Evolutionary conservation across 2,329 filamentous ascomycete genomes (phyloP).

Genomic region (Lasiodiplodia sp.): DNA sequence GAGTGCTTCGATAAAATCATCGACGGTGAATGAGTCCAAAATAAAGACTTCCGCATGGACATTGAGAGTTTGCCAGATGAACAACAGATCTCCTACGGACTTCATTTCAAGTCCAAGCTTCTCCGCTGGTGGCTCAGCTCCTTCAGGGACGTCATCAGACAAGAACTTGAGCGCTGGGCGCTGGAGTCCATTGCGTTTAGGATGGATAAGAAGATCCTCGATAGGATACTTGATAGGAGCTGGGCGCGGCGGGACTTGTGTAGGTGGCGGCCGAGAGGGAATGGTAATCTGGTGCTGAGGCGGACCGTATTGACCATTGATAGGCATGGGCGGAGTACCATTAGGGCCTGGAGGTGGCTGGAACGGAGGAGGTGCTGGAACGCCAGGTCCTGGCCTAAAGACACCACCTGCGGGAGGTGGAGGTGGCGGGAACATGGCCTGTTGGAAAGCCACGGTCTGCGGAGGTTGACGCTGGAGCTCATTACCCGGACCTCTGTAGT

Average conservation of each 20-base stretch:
- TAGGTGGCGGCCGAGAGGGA: slow-evolving; percentile 12
- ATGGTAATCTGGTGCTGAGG: slow-evolving; percentile 18
- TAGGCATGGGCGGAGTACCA: slow-evolving; percentile 2
- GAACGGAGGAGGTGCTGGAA: slow-evolving; percentile 19
- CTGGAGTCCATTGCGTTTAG: slow-evolving; percentile 66
- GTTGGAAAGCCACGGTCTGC: slow-evolving; percentile 19
- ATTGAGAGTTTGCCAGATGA: slow-evolving; percentile 96
- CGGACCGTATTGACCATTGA: slow-evolving; percentile 24
- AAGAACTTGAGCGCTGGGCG: slow-evolving; percentile 82
- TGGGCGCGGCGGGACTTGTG: slow-evolving; percentile 56
- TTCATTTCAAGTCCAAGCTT: slow-evolving; percentile 73
- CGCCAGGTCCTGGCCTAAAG: slow-evolving; percentile 22
- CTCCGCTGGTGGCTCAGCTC: slow-evolving; percentile 48
- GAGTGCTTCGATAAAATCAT: slow-evolving; percentile 92
- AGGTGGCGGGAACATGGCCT: slow-evolving; percentile 6
- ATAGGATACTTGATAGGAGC: slow-evolving; percentile 89
- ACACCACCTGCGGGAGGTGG: slow-evolving; percentile 1
- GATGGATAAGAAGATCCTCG: slow-evolving; percentile 85
- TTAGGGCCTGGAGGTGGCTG: slow-evolving; percentile 5
- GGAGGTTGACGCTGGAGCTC: slow-evolving; percentile 25
- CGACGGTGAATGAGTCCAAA: slow-evolving; percentile 96
- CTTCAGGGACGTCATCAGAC: slow-evolving; percentile 64
- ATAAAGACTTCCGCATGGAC: slow-evolving; percentile 97
- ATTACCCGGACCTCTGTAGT: slow-evolving; percentile 21
- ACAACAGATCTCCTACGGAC: slow-evolving; percentile 83